A percentile compares a stretch with the other conserved stretches of the same genome.
These are phyloP conservation scores for Graphium sp. DNA, from an alignment of 2,329 filamentous ascomycete species.

Conservation along the genomic window DNA sequence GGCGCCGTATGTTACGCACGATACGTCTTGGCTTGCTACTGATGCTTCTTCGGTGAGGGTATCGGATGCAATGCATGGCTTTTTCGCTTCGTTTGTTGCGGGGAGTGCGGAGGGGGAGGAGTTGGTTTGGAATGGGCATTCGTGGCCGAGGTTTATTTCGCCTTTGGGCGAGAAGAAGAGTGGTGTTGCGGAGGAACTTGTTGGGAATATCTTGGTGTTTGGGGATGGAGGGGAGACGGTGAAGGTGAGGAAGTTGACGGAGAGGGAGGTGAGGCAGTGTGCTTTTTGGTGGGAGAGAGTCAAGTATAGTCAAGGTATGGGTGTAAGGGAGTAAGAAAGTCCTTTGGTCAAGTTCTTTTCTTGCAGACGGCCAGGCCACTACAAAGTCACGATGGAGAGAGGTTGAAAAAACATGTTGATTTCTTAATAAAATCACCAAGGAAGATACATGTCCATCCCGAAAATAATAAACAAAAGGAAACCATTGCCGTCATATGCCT, in stretches of 20 bases:
- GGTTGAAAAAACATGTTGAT: too few relatives aligned
- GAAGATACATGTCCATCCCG: too few relatives aligned
- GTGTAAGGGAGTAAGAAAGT: constrained; percentile 5
- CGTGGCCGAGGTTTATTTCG: constrained; percentile 26
- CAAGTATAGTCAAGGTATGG: constrained; percentile 25
- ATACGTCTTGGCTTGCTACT: constrained; percentile 15
- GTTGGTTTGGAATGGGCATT: constrained; percentile 8
- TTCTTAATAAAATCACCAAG: too few relatives aligned
- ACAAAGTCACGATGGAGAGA: too few relatives aligned
- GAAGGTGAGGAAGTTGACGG: constrained; percentile 21
- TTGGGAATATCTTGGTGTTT: constrained; percentile 32
- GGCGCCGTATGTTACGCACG: constrained; percentile 22
- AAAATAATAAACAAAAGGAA: too few relatives aligned
- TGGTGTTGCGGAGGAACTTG: constrained; percentile 3
- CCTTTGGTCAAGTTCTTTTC: too few relatives aligned
- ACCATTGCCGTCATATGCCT: too few relatives aligned
- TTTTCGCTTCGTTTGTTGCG: constrained; percentile 17
- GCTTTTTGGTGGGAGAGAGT: constrained; percentile 44
- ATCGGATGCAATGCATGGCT: constrained; percentile 22
- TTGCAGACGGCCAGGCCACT: too few relatives aligned
- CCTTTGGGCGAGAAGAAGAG: constrained; percentile 14
- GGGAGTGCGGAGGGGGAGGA: constrained; percentile 6
- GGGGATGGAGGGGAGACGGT: constrained; percentile 18
- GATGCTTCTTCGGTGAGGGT: constrained; percentile 19
- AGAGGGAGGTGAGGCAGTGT: constrained; percentile 28